Percentiles rank a stretch among this genome's conserved stretches.
These are phyloP conservation scores for Fusarium keratoplasticum DNA, from an alignment of 2,329 filamentous ascomycete genomes.

Conservation along the genomic window DNA sequence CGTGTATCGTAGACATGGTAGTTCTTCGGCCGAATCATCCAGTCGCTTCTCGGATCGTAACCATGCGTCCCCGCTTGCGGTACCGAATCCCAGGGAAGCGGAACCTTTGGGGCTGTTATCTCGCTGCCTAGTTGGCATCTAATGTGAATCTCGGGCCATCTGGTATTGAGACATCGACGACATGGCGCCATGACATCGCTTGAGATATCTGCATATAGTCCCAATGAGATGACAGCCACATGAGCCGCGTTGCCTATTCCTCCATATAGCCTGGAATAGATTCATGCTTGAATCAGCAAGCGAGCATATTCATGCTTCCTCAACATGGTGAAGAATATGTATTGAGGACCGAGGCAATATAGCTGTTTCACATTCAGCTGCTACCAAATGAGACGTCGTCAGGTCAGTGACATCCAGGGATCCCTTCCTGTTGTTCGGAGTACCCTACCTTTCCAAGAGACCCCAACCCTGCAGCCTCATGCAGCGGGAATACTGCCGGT, in stretches of 20 bases:
- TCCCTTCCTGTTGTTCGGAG: constrained; percentile 10
- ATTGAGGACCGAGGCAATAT: constrained; percentile 18
- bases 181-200: constrained; percentile 1
- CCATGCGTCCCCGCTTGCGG: constrained; percentile 24
- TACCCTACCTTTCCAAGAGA: constrained; percentile 20
- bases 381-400: constrained; percentile 35
- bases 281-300: background rate
- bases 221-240: background rate
- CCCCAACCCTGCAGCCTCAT: constrained; percentile 30
- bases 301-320: constrained; percentile 6
- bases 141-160: constrained; percentile 4
- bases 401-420: constrained; percentile 24
- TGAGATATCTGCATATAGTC: background rate
- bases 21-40: constrained; percentile 24
- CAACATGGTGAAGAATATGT: background rate
- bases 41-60: constrained; percentile 23
- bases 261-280: background rate
- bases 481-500: constrained; percentile 34
- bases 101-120: constrained; percentile 29
- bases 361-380: constrained; percentile 41
- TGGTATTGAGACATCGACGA: background rate
- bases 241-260: background rate
- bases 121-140: constrained; percentile 17
- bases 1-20: constrained; percentile 14
- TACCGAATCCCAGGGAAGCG: constrained; percentile 31